Evolutionary conservation across 352 stramenopile species (phyloP), one percentile per base, ranked within the genome.

Genomic region (Globisporangium cederbergense): DNA sequence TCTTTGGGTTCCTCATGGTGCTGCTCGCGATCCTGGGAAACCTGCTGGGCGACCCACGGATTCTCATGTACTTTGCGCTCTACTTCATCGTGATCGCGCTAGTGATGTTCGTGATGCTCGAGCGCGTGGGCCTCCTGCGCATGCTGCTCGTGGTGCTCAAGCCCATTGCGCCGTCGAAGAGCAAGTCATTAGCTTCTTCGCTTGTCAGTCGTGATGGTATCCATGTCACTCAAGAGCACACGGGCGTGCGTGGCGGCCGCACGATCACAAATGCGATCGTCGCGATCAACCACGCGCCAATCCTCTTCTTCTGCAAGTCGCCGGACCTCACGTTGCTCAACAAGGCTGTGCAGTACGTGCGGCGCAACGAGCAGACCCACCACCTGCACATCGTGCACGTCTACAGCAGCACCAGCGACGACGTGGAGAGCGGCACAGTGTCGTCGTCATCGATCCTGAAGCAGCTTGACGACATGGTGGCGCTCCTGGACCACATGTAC

Each of bases 331-430:
- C 91, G 64, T 76, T 91, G 52, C 62, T 97, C 46, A 97, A 97
- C 77, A 97, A 97, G 68, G 89, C 88, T 9, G 76, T 97, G 36
- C 74, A 96, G 8, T 97, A 97, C 63, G 89, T 97, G 54, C 83
- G 83, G 14, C 70, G 84, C 18, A 97, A 97, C 67, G 81, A 90
- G 28, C 84, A 96, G 65, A 97, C 89, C 4, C 75, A 90, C 55
- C 88, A 80, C 20, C 74, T 97, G 53, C 82, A 91, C 57, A 77
- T 97, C 47, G 86, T 97, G 32, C 89, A 97, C 70, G 69, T 89
- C n/a, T 75, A 79, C 56, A 64, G 72, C 45, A 49, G 18, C 7
- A 57, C 65, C 22, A 22, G 30, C 30, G 69, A 32, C 0, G 50
- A 32, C 0, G 50, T 69, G 28, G 53, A 34, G n/a, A 47, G 50